Evolutionary conservation across 768 basidiomycete species (phyloP).

Genomic region (Ramaria sp.): DNA sequence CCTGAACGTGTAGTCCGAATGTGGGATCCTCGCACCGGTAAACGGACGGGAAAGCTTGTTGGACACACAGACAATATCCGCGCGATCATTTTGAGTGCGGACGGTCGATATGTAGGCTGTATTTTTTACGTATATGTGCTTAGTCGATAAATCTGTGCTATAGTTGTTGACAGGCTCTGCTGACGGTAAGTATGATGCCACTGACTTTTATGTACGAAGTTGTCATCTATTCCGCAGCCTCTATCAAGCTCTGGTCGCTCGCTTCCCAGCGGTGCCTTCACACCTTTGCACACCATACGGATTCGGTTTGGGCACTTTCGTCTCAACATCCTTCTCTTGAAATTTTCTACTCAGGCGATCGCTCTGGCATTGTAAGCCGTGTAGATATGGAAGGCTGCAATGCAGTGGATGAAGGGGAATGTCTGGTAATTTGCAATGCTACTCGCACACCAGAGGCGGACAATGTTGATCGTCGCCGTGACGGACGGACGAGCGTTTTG

Average conservation of each 20-base stretch:
- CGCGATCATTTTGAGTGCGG: constrained; percentile 79
- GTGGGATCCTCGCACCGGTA: constrained; percentile 89
- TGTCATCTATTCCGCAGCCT: constrained; percentile 31
- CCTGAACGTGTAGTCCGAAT: constrained; percentile 85
- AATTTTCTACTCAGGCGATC: constrained; percentile 91
- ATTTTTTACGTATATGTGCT: constrained; percentile 7
- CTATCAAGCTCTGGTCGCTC: constrained; percentile 92
- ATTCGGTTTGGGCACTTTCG: constrained; percentile 88
- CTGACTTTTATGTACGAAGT: constrained; percentile 7
- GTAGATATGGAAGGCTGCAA: constrained; percentile 81
- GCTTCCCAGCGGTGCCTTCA: constrained; percentile 82
- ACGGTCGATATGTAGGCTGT: constrained; percentile 73
- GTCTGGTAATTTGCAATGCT: constrained; percentile 58
- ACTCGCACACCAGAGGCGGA: constrained; percentile 15
- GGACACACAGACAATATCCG: constrained; percentile 98
- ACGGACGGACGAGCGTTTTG: neutral
- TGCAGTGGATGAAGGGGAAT: constrained; percentile 84
- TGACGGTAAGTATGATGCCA: constrained; percentile 34
- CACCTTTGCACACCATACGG: constrained; percentile 92
- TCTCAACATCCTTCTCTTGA: constrained; percentile 80
- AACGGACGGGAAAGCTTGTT: constrained; percentile 74
- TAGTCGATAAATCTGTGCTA: constrained; percentile 4
- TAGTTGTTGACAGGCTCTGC: constrained; percentile 80
- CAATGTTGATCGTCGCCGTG: constrained; percentile 14
- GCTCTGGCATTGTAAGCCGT: constrained; percentile 79